phyloP scores from a whole-genome alignment of 2,329 filamentous ascomycete species.

The Colletotrichum caudatum region DNA sequence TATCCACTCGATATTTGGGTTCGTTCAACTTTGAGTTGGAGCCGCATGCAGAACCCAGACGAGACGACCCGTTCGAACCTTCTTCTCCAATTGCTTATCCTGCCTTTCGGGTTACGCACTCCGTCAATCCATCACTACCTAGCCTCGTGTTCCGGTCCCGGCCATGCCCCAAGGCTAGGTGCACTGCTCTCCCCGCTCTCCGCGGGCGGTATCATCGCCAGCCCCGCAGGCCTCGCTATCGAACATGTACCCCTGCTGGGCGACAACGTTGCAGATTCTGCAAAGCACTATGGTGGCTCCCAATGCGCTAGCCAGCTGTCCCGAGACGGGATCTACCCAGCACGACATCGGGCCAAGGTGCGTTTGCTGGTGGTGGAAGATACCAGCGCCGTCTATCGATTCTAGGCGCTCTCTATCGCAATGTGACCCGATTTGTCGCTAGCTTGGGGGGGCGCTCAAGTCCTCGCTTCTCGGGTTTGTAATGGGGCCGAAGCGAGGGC shows the following conservation, averaged over 20 bases:
- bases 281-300: conserved; percentile 4
- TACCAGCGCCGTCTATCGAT: neutral
- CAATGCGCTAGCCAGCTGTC: conserved; percentile 16
- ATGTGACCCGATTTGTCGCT: too few relatives aligned
- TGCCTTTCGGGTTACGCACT: neutral
- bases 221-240: neutral
- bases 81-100: neutral
- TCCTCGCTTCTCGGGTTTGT: neutral
- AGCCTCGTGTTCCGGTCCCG: neutral
- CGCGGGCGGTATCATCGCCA: neutral
- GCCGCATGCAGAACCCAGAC: neutral
- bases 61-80: neutral
- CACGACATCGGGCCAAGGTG: conserved; percentile 7
- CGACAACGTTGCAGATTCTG: conserved; percentile 10
- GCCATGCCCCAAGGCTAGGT: neutral
- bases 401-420: neutral
- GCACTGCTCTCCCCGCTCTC: neutral
- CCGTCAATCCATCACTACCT: neutral
- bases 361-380: neutral
- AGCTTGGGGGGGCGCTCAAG: neutral
- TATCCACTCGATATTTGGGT: neutral
- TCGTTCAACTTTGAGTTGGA: neutral
- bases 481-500: neutral
- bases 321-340: conserved; percentile 33
- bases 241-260: conserved; percentile 3